Conservation (phyloP, 176 grass and related monocot genomes). For the Sorghum bicolor region DNA sequence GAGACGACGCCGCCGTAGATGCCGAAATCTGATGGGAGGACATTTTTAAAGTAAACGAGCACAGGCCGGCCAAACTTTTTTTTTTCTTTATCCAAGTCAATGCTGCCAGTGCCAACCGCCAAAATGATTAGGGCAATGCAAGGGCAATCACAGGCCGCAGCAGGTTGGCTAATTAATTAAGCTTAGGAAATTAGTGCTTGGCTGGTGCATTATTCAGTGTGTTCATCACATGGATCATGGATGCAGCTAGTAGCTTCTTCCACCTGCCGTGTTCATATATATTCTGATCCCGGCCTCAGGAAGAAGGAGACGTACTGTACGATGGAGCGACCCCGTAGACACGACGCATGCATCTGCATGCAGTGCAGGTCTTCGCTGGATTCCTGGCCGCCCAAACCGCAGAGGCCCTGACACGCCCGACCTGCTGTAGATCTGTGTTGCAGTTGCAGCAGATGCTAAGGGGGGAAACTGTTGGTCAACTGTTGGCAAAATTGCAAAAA, state of each 20-base stretch:
- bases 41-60: too few relatives aligned
- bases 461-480: constrained; percentile 6
- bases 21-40: not conserved
- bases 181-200: not conserved
- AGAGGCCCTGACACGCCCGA: constrained; percentile 25
- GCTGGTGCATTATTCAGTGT: constrained; percentile 21
- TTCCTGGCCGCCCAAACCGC: constrained; percentile 33
- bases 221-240: constrained; percentile 24
- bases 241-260: not conserved
- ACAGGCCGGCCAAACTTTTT: not conserved
- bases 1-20: constrained; percentile 34
- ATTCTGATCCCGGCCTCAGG: not conserved
- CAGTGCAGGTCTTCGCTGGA: not conserved
- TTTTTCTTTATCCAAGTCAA: constrained; percentile 19
- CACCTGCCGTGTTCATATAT: constrained; percentile 6
- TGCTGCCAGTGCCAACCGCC: constrained; percentile 42
- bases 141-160: constrained; percentile 30
- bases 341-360: not conserved
- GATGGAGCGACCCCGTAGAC: not conserved
- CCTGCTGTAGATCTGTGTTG: constrained; percentile 28
- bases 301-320: not conserved
- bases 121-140: constrained; percentile 30
- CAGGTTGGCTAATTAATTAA: not conserved
- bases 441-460: not conserved
- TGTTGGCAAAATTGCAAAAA: not conserved